A percentile compares a stretch with the other conserved stretches of the same genome.
These are phyloP conservation scores for Penicillium atrosanguineum DNA, from an alignment of 495 filamentous ascomycete genomes.

Conservation along the genomic window DNA sequence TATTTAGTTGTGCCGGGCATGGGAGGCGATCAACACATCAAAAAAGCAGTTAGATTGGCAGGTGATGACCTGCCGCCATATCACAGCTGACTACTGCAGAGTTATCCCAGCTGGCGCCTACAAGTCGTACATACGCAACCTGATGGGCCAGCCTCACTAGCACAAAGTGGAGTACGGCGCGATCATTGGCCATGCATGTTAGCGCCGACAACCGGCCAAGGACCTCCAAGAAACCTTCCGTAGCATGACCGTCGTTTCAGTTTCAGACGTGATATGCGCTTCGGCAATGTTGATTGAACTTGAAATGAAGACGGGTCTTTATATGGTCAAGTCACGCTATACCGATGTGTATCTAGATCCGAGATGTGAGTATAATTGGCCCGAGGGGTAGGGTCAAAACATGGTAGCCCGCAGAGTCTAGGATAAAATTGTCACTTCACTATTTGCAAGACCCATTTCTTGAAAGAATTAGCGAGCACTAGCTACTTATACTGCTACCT, in stretches of 20 bases:
- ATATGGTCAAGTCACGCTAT: too few species aligned
- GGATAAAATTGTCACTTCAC: too few species aligned
- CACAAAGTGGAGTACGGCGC: conserved; percentile 1
- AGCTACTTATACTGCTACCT: too few species aligned
- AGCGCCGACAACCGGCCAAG: conserved; percentile 11
- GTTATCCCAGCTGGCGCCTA: conserved; percentile 25
- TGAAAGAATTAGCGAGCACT: too few species aligned
- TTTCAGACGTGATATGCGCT: not conserved
- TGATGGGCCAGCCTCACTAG: conserved; percentile 9
- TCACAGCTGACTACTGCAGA: conserved; percentile 26
- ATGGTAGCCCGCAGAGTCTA: too few species aligned
- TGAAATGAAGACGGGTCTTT: too few species aligned
- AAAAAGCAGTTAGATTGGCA: conserved; percentile 8
- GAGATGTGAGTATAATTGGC: too few species aligned
- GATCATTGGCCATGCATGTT: conserved; percentile 7
- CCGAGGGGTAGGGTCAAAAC: too few species aligned
- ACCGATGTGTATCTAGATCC: too few species aligned
- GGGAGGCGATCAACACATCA: not conserved
- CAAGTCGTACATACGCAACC: conserved; percentile 2
- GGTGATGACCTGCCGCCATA: conserved; percentile 3
- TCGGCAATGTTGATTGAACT: not conserved
- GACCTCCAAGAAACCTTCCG: not conserved
- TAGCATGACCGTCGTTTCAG: not conserved
- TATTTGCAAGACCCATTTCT: too few species aligned
- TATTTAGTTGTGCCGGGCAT: conserved; percentile 11